phyloP scores from a whole-genome alignment of 306 rosid genomes.

The Cucumis hystrix region DNA sequence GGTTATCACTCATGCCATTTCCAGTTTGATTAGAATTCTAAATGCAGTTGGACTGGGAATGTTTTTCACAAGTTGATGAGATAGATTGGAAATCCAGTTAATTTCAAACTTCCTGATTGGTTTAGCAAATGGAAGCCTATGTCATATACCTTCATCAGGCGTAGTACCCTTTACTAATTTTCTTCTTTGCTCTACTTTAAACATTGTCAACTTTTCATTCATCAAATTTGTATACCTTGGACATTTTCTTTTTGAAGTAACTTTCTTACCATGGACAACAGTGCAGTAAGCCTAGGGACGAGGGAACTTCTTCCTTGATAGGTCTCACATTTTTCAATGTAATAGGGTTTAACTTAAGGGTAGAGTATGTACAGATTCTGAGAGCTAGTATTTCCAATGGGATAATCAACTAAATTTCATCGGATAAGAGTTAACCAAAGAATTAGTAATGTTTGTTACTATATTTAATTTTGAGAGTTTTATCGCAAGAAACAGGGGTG shows the following conservation, averaged over 20 bases:
- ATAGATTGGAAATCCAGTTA: constrained; percentile 59
- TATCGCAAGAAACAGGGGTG: neutral
- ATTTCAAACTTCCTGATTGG: constrained; percentile 81
- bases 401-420: neutral
- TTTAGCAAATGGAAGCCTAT: constrained; percentile 39
- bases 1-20: constrained; percentile 12
- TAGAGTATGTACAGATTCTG: neutral
- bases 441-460: neutral
- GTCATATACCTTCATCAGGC: constrained; percentile 57
- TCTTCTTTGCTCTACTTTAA: neutral
- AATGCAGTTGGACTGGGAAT: constrained; percentile 29
- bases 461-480: neutral
- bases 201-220: neutral
- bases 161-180: constrained; percentile 66
- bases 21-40: constrained; percentile 41
- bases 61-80: constrained; percentile 62
- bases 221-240: neutral
- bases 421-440: neutral
- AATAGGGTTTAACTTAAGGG: neutral
- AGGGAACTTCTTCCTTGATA: neutral
- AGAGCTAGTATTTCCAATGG: neutral
- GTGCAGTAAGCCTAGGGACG: neutral
- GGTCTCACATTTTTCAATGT: neutral
- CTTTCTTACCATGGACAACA: neutral
- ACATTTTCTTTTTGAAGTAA: no score